Base-by-base conservation (phyloP, 441 rosid genomes). In the Syzygium malaccense region DNA sequence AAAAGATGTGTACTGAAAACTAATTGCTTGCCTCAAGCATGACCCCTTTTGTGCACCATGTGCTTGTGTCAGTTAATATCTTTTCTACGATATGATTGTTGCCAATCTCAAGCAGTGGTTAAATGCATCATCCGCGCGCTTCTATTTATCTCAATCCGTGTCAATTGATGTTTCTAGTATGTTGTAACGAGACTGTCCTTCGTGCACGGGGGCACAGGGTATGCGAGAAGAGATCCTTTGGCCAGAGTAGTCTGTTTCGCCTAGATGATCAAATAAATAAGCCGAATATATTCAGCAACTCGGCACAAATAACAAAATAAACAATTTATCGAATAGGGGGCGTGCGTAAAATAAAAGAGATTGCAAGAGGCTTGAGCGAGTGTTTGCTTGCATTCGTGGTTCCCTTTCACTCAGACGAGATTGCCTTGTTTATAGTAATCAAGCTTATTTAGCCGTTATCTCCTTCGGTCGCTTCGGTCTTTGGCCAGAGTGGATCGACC, bases 11-110 rank as follows among this genome's bases (percentile, higher is more conserved):
- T 86, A 55, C 85, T 54, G 84, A 60, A 54, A 51, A 87, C 55
- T 91, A n/a, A 85, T 90, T 93, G 93, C 93, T 92, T 93, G 85
- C 80, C 94, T 90, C 91, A 88, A 93, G 93, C 94, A 91, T 91
- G 87, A 55, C 54, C 86, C 86, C 53, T 85, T 85, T 53, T 25
- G 60, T 17, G 41, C 60, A 55, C 86, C 86, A 32, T 64, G 55
- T 32, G 57, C 85, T 37, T 87, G 49, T 75, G 80, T 87, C 58
- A 32, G 28, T 32, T 85, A 55, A 54, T 85, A 6, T 85, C 62
- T 53, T 55, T 51, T n/a, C 49, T 28, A 33, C 30, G 58, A 33
- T 37, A 37, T 23, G 87, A 41, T 48, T 83, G 57, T 49, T 32
- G 68, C 68, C 32, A 28, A 60, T 60, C 32, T 13, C n/a, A 60